These are phyloP conservation scores for Wickerhamomyces silvicola DNA, from an alignment of 805 yeast genomes.

Conservation along the genomic window DNA sequence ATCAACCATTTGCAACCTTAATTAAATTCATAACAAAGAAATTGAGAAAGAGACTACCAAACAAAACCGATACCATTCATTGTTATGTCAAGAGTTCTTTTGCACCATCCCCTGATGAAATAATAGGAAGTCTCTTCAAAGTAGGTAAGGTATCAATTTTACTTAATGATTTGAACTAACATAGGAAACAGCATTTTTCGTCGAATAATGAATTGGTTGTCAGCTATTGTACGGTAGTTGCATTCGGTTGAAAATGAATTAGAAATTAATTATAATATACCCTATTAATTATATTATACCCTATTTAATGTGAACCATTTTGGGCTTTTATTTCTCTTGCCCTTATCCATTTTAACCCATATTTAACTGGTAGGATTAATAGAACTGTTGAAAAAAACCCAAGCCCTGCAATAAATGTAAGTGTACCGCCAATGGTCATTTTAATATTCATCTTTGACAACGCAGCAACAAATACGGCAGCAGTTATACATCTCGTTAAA, in stretches of 20 bases:
- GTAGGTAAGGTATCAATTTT: slow-evolving; percentile 10
- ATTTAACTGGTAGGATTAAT: slow-evolving; percentile 24
- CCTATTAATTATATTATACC: no score
- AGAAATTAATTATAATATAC: no score
- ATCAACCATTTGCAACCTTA: slow-evolving; percentile 41
- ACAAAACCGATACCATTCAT: slow-evolving; percentile 21
- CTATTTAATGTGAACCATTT: no score
- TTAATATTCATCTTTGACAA: slow-evolving; percentile 49
- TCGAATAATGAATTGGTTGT: slow-evolving; percentile 34
- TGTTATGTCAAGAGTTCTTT: slow-evolving; percentile 42
- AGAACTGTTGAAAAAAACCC: slow-evolving; percentile 23
- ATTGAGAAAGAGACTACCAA: slow-evolving; percentile 22
- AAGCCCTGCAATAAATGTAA: slow-evolving; percentile 60
- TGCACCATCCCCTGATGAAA: slow-evolving; percentile 39
- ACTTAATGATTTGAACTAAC: slow-evolving; percentile 1
- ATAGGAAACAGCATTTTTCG: slow-evolving; percentile 23
- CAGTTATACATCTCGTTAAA: slow-evolving; percentile 62
- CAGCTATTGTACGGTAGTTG: slow-evolving; percentile 39
- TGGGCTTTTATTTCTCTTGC: background rate
- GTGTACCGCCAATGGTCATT: slow-evolving; percentile 71
- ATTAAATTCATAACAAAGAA: slow-evolving; percentile 38
- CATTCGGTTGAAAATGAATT: slow-evolving; percentile 31
- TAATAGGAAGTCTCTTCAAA: slow-evolving; percentile 28
- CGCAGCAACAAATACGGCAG: slow-evolving; percentile 67
- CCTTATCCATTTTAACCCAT: slow-evolving; percentile 24